These are phyloP conservation scores for Volvariella surrecta DNA, from an alignment of 1,284 basidiomycete species.

Conservation along the genomic window DNA sequence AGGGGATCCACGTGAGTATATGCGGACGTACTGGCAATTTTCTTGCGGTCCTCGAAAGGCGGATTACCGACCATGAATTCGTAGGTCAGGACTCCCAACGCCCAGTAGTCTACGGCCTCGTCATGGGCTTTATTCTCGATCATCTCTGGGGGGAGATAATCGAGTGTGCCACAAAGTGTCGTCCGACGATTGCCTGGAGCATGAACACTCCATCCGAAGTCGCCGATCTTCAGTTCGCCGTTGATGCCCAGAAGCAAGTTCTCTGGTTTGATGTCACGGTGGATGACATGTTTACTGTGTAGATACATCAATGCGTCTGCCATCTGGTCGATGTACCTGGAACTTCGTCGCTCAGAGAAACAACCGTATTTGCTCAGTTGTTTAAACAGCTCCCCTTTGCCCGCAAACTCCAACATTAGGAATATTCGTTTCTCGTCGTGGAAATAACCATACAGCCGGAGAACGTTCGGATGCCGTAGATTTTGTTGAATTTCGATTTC, in stretches of 20 bases:
- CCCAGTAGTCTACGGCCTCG: constrained; percentile 94
- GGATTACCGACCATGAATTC: constrained; percentile 92
- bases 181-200: constrained; percentile 86
- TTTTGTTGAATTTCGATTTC: constrained; percentile 99
- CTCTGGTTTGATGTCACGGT: constrained; percentile 99
- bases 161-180: constrained; percentile 92
- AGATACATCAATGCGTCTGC: constrained; percentile 92
- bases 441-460: constrained; percentile 95
- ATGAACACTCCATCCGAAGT: constrained; percentile 99
- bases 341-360: constrained; percentile 84
- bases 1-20: constrained; percentile 3
- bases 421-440: constrained; percentile 98
- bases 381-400: constrained; percentile 94
- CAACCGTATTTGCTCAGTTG: constrained; percentile 80
- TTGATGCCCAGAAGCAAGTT: constrained; percentile 93
- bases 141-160: constrained; percentile 99
- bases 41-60: constrained; percentile 87
- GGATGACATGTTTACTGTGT: constrained; percentile 95
- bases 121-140: constrained; percentile 84
- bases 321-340: constrained; percentile 96
- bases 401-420: constrained; percentile 95
- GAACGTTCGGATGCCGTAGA: constrained; percentile 90
- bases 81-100: constrained; percentile 91
- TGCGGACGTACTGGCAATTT: constrained; percentile 53
- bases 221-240: constrained; percentile 96